Evolutionary conservation across 345 rosid species (phyloP).

Genomic region (Rhizophora mangle): DNA sequence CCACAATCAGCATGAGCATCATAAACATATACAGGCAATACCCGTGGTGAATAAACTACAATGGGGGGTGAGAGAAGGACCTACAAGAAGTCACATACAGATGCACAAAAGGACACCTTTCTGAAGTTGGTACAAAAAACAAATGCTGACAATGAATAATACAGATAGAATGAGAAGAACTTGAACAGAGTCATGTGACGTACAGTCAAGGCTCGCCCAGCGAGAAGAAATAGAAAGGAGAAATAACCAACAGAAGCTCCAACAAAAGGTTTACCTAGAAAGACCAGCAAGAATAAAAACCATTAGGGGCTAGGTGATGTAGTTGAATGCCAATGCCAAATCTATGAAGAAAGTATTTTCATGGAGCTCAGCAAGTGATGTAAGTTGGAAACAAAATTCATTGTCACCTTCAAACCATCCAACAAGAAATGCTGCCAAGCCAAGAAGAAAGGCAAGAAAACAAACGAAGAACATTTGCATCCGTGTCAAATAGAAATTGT

Average conservation of each 20-base stretch:
- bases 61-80: slow-evolving; percentile 99
- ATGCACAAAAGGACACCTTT: not conserved
- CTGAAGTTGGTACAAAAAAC: not conserved
- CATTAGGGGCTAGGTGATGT: not conserved
- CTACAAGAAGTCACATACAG: slow-evolving; percentile 31
- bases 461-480: slow-evolving; percentile 81
- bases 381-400: slow-evolving; percentile 2
- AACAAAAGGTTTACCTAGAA: slow-evolving; percentile 84
- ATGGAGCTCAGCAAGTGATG: slow-evolving; percentile 17
- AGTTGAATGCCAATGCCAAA: not conserved
- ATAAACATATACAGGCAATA: slow-evolving; percentile 92
- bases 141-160: slow-evolving; percentile 2
- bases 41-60: slow-evolving; percentile 98
- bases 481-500: slow-evolving; percentile 96
- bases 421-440: slow-evolving; percentile 95
- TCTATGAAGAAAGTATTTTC: not conserved
- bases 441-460: slow-evolving; percentile 90
- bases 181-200: slow-evolving; percentile 26
- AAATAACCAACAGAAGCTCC: slow-evolving; percentile 99
- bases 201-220: slow-evolving; percentile 97
- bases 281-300: slow-evolving; percentile 17
- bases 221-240: slow-evolving; percentile 83
- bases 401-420: slow-evolving; percentile 80
- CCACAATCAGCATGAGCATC: slow-evolving; percentile 99
- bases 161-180: slow-evolving; percentile 5